Conservation (phyloP, 1,139 yeast genomes). For the Chernovozyma aurita region DNA sequence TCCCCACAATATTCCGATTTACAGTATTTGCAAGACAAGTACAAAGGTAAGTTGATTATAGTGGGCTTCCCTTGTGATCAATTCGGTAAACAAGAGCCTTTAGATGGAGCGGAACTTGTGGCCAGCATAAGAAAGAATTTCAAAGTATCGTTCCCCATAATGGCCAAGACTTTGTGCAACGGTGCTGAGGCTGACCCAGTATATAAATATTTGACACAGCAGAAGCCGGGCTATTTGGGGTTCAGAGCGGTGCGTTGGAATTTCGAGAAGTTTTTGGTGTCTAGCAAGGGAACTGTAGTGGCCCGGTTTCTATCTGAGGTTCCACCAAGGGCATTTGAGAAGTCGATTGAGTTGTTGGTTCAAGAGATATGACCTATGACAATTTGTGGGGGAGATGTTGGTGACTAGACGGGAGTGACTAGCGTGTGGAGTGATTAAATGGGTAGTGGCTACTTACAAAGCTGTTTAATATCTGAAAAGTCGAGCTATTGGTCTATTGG, state of each 20-base stretch:
- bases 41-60: slow-evolving; percentile 28
- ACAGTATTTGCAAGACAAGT: slow-evolving; percentile 29
- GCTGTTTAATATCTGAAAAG: too few relatives aligned
- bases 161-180: slow-evolving; percentile 34
- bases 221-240: slow-evolving; percentile 55
- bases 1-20: slow-evolving; percentile 39
- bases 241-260: slow-evolving; percentile 89
- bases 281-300: slow-evolving; percentile 67
- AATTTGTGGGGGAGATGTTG: not conserved
- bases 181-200: slow-evolving; percentile 28
- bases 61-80: slow-evolving; percentile 45
- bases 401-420: too few relatives aligned
- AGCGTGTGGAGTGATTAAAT: too few relatives aligned
- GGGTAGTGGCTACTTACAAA: too few relatives aligned
- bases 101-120: slow-evolving; percentile 46
- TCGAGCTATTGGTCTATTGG: too few relatives aligned
- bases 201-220: slow-evolving; percentile 27
- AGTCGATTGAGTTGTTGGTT: slow-evolving; percentile 44
- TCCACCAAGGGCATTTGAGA: slow-evolving; percentile 57
- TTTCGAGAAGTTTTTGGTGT: slow-evolving; percentile 85
- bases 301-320: slow-evolving; percentile 67
- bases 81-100: slow-evolving; percentile 81
- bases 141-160: slow-evolving; percentile 46
- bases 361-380: slow-evolving; percentile 7
- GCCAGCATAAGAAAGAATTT: slow-evolving; percentile 51